Evolutionary conservation across 305 asterid species (phyloP), one percentile per base, ranked within the genome.

Genomic region (Fraxinus ornus): DNA sequence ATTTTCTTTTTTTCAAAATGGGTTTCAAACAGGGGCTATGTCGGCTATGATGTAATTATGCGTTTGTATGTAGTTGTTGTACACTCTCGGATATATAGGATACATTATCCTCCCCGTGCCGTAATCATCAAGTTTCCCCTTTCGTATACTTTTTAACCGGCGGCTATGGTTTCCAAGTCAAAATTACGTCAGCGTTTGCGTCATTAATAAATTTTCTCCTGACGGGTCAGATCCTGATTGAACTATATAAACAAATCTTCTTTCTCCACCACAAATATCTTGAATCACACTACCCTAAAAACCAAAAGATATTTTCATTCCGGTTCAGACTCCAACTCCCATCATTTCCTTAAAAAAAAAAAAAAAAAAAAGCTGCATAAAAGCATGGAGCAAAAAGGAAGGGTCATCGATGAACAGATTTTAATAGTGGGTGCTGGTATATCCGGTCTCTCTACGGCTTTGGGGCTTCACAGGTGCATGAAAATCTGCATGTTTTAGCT

Each of bases 341-440:
- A 15, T 49, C 0, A 49, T 49, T 15, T 49, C 21, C 7, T 35
- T 35, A n/a, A n/a, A n/a, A n/a, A n/a, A 4, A 0, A 26, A 4
- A 0, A 15, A 49, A 12, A 47, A 35, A 35, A 35, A 35, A 5
- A 1, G 7, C 4, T 70, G 28, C 19, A 28, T 10, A 28, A 24
- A 37, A 35, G 24, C 37, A 32, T 57, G 77, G 52, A 60, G 24
- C 19, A 79, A 66, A 83, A 78, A 72, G 85, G 82, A 17, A 21
- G 37, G 49, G 76, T 26, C 47, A 78, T 83, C 24, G 30, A 86
- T 26, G 94, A 88, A 39, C 88, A 87, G 9, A 82, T 90, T 74
- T 81, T 90, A 19, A 89, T 92, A 15, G 89, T 84, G 15, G 95
- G 95, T 77, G 95, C 88, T 22, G 95, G 95, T 68, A 80, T 92